Conservation (phyloP, 805 yeast genomes). For the Yamadazyma olivae region DNA sequence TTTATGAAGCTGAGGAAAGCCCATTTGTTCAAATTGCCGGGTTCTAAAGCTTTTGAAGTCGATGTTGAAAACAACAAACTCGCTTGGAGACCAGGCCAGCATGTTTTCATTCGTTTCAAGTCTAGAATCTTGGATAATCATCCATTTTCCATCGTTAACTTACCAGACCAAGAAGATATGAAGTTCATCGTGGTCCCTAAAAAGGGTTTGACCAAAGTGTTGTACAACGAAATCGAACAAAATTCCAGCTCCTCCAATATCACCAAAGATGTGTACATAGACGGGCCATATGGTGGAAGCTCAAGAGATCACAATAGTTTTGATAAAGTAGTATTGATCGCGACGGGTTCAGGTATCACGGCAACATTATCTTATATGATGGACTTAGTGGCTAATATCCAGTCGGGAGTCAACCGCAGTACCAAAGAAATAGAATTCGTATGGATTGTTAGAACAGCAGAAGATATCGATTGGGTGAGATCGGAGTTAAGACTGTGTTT, state of each 20-base stretch:
- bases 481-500: conserved; percentile 31
- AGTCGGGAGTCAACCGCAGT: conserved; percentile 9
- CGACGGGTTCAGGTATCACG: conserved; percentile 54
- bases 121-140: conserved; percentile 48
- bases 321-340: conserved; percentile 38
- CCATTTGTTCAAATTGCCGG: conserved; percentile 20
- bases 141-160: conserved; percentile 51
- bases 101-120: conserved; percentile 46
- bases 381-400: conserved; percentile 17
- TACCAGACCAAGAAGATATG: conserved; percentile 26
- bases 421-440: conserved; percentile 33
- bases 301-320: conserved; percentile 44
- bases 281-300: conserved; percentile 60
- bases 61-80: conserved; percentile 32
- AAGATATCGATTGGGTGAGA: conserved; percentile 38
- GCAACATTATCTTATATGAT: conserved; percentile 45
- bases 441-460: conserved; percentile 40
- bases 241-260: conserved; percentile 11
- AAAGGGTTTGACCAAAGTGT: conserved; percentile 42
- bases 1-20: conserved; percentile 39
- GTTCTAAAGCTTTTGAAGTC: conserved; percentile 26
- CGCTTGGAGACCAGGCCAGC: conserved; percentile 55
- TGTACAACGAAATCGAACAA: conserved; percentile 30
- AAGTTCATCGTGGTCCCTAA: conserved; percentile 45
- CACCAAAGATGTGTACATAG: conserved; percentile 36